These are phyloP conservation scores for Rhizophagus clarus DNA, from an alignment of 192 early-diverging fungal species.

Conservation along the genomic window DNA sequence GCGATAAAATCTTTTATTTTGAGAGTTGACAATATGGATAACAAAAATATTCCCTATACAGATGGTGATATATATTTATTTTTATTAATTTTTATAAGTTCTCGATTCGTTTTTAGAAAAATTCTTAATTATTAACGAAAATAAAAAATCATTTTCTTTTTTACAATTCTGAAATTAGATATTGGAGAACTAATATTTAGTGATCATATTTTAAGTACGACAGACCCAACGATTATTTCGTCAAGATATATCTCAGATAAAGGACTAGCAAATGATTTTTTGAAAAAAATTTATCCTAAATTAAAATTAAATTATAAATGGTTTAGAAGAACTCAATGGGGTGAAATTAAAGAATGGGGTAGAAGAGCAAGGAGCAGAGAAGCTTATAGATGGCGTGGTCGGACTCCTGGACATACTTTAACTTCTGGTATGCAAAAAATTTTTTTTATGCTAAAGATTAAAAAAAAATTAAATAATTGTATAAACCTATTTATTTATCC, in stretches of 20 bases:
- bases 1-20: slow-evolving; percentile 70
- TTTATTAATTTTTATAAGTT: too few relatives aligned
- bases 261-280: slow-evolving; percentile 45
- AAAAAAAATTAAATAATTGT: background rate
- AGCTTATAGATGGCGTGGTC: slow-evolving; percentile 90
- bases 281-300: slow-evolving; percentile 62
- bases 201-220: slow-evolving; percentile 14
- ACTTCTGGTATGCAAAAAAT: slow-evolving; percentile 63
- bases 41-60: background rate
- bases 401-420: slow-evolving; percentile 79
- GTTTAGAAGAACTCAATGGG: slow-evolving; percentile 80
- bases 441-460: background rate
- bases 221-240: slow-evolving; percentile 32
- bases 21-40: slow-evolving; percentile 40
- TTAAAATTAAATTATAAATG: slow-evolving; percentile 72
- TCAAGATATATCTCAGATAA: slow-evolving; percentile 47
- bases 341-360: slow-evolving; percentile 56
- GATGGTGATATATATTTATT: background rate
- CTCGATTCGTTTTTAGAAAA: too few relatives aligned
- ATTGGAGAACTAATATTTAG: background rate
- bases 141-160: too few relatives aligned
- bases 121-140: too few relatives aligned
- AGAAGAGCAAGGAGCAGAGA: slow-evolving; percentile 51
- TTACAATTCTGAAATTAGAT: too few relatives aligned
- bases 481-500: background rate